phyloP scores from a whole-genome alignment of 2,329 filamentous ascomycete genomes.

The Cladosporium sp. region DNA sequence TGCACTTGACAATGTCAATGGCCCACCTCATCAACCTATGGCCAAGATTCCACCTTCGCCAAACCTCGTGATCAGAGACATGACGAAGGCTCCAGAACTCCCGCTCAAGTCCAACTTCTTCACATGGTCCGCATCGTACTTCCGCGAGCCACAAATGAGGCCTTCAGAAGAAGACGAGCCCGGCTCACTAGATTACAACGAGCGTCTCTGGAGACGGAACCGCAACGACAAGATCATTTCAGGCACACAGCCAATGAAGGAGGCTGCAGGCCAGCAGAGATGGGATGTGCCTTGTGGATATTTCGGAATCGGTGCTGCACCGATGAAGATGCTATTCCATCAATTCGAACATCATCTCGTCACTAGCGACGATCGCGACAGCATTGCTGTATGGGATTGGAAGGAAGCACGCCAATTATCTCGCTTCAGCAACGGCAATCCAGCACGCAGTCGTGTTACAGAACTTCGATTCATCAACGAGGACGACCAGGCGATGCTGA shows the following conservation, averaged over 20 bases:
- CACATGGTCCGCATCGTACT: constrained; percentile 95
- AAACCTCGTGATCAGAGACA: constrained; percentile 62
- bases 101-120: constrained; percentile 81
- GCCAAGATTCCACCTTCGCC: constrained; percentile 77
- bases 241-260: constrained; percentile 90
- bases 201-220: constrained; percentile 84
- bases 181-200: constrained; percentile 93
- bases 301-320: constrained; percentile 84
- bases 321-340: constrained; percentile 90
- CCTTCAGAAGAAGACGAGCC: constrained; percentile 93
- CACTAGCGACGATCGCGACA: constrained; percentile 89
- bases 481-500: constrained; percentile 88
- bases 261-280: constrained; percentile 74
- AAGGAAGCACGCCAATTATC: constrained; percentile 68
- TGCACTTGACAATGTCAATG: constrained; percentile 58
- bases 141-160: constrained; percentile 97
- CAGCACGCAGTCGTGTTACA: constrained; percentile 82
- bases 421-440: constrained; percentile 92
- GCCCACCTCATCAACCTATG: constrained; percentile 58
- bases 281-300: constrained; percentile 83
- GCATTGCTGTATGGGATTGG: constrained; percentile 88
- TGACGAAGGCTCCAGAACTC: constrained; percentile 57
- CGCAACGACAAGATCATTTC: constrained; percentile 89
- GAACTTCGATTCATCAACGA: constrained; percentile 98
- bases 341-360: constrained; percentile 96